Evolutionary conservation across 345 rosid genomes (phyloP).

Genomic region (Lepidium didymum): DNA sequence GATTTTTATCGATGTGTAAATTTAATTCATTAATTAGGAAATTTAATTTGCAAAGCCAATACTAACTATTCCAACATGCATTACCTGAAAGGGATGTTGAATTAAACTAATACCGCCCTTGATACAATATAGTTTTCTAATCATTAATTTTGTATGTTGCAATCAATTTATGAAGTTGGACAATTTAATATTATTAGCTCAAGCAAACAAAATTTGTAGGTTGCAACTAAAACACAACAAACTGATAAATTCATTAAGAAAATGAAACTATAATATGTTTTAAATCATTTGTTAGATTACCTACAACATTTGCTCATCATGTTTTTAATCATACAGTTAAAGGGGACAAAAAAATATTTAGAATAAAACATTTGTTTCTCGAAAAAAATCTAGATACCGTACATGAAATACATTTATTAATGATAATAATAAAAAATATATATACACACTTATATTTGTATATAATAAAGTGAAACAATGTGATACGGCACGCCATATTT

Average conservation of each 20-base stretch:
- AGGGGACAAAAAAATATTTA: no score
- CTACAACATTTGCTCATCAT: not conserved
- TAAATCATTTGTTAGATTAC: no score
- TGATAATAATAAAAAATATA: not conserved
- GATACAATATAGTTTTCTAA: not conserved
- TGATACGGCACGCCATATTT: slow-evolving; percentile 25
- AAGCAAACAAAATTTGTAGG: not conserved
- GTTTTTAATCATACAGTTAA: no score
- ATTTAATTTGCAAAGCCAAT: slow-evolving; percentile 16
- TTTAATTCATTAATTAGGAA: not conserved
- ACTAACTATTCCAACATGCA: slow-evolving; percentile 22
- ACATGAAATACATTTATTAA: not conserved
- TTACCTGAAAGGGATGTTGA: slow-evolving; percentile 22
- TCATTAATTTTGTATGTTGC: not conserved
- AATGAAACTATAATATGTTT: not conserved
- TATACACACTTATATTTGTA: not conserved
- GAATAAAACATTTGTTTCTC: no score
- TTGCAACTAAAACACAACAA: not conserved
- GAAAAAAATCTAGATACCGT: not conserved
- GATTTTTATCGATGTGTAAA: slow-evolving; percentile 3
- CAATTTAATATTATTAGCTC: not conserved
- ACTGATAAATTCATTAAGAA: not conserved
- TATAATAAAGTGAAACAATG: slow-evolving; percentile 8
- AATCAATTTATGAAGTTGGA: not conserved
- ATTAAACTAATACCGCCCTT: slow-evolving; percentile 21